These are phyloP conservation scores for Termitomyces sp. DNA, from an alignment of 768 basidiomycete species.

Conservation along the genomic window DNA sequence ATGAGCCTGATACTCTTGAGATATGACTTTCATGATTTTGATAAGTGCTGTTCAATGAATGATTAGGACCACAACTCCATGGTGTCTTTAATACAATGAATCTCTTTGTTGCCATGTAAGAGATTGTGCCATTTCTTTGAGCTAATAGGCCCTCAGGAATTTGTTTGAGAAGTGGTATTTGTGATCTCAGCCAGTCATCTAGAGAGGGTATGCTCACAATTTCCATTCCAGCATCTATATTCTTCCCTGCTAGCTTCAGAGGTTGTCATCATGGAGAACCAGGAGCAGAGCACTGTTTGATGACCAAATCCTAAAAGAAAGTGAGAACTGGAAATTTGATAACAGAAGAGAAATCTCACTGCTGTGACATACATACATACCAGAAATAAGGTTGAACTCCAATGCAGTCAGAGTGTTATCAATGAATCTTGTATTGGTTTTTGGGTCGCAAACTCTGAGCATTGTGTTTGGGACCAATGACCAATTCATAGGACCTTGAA, in stretches of 20 bases:
- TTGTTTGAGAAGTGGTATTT: background rate
- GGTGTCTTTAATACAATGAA: background rate
- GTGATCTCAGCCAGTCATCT: no score
- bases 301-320: no score
- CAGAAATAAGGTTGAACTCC: slow-evolving; percentile 3
- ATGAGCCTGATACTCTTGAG: background rate
- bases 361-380: background rate
- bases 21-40: background rate
- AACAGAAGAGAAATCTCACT: background rate
- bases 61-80: background rate
- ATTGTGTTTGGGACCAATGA: background rate
- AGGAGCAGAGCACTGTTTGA: slow-evolving; percentile 7
- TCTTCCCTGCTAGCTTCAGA: no score
- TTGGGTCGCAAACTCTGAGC: background rate
- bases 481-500: background rate
- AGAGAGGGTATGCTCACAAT: no score
- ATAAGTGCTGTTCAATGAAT: background rate
- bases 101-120: background rate
- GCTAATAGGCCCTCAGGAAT: background rate
- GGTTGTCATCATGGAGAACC: slow-evolving; percentile 4
- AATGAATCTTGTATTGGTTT: no score
- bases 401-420: slow-evolving; percentile 16
- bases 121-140: slow-evolving; percentile 7
- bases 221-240: no score
- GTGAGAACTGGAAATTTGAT: background rate